These are phyloP conservation scores for Aspergillus felis DNA, from an alignment of 2,329 filamentous ascomycete genomes.

Conservation along the genomic window DNA sequence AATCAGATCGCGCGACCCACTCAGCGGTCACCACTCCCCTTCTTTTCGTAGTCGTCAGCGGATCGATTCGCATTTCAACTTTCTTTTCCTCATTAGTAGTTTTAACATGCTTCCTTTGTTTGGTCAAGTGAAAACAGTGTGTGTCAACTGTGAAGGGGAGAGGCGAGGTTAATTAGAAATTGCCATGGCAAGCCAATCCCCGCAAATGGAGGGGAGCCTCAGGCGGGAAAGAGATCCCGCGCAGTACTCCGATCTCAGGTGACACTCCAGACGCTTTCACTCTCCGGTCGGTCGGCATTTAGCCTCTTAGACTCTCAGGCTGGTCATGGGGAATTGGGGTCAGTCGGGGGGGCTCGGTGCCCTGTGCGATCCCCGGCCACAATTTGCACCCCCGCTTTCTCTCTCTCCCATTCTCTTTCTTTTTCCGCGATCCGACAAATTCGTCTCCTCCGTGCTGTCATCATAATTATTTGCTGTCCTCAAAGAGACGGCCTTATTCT, in stretches of 20 bases:
- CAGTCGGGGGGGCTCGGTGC: background rate
- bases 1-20: too few relatives aligned
- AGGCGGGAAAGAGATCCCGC: background rate
- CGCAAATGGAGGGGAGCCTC: background rate
- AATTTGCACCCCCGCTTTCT: conserved; percentile 2
- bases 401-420: background rate
- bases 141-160: background rate
- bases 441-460: background rate
- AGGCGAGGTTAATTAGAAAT: background rate
- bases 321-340: background rate
- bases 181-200: background rate
- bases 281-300: background rate
- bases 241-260: background rate
- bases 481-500: background rate
- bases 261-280: background rate
- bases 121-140: background rate
- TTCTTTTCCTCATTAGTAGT: too few relatives aligned
- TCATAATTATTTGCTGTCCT: background rate
- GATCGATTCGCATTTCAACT: too few relatives aligned
- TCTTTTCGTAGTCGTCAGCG: too few relatives aligned
- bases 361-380: conserved; percentile 10
- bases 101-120: background rate
- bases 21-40: too few relatives aligned
- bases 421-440: background rate
- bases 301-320: too few relatives aligned